These are phyloP conservation scores for Penstemon davidsonii DNA, from an alignment of 257 asterid genomes.

Conservation along the genomic window DNA sequence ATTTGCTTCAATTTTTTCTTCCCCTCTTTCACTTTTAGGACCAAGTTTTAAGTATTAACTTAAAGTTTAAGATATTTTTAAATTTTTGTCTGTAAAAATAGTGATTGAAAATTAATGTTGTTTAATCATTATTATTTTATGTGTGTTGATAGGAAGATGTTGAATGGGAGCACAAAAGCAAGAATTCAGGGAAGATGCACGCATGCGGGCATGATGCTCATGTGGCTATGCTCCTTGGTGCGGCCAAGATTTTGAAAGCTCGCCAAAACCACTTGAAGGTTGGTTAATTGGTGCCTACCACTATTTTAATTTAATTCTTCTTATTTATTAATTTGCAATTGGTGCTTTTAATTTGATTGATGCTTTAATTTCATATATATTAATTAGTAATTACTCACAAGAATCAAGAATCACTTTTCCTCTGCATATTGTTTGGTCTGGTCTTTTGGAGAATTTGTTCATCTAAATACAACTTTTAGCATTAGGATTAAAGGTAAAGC, in stretches of 20 bases:
- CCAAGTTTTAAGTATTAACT: no score
- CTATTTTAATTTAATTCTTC: no score
- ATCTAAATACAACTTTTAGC: conserved; percentile 1
- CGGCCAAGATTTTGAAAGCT: conserved; percentile 60
- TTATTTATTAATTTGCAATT: not conserved
- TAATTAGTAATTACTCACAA: not conserved
- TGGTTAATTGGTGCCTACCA: conserved; percentile 22
- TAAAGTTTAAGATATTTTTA: no score
- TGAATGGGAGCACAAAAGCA: conserved; percentile 77
- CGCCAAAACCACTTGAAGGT: conserved; percentile 59
- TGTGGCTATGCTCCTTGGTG: conserved; percentile 74
- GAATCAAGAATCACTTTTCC: conserved; percentile 20
- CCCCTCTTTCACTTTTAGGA: no score
- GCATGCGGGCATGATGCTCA: conserved; percentile 87
- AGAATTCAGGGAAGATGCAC: conserved; percentile 66
- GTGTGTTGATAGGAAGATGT: conserved; percentile 53
- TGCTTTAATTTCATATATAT: not conserved
- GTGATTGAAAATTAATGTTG: no score
- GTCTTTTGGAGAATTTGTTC: conserved; percentile 9
- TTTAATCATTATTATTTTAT: not conserved
- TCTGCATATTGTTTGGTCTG: not conserved
- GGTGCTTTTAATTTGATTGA: conserved; percentile 25
- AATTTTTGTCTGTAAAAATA: no score
- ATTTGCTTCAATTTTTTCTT: no score
- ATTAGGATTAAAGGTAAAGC: conserved; percentile 11